phyloP scores from a whole-genome alignment of 2,329 filamentous ascomycete species.

The Aspergillus pseudotamarii region DNA sequence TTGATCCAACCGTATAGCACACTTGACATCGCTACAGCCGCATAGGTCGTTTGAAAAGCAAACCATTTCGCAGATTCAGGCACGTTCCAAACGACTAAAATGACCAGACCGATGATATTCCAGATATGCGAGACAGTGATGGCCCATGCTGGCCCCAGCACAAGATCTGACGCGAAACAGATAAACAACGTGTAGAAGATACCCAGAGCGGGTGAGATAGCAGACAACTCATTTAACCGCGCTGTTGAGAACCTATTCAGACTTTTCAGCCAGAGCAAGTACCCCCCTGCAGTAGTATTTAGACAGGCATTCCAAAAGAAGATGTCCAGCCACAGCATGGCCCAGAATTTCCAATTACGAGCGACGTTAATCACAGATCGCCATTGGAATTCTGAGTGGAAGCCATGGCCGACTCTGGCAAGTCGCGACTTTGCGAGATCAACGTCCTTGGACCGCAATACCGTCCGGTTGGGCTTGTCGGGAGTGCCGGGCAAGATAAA shows the following conservation, averaged over 20 bases:
- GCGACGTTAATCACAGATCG: no score
- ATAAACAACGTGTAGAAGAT: conserved; percentile 57
- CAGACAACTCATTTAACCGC: conserved; percentile 55
- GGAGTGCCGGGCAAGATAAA: conserved; percentile 57
- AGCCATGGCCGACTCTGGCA: no score
- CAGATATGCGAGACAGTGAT: conserved; percentile 56
- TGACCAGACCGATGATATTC: conserved; percentile 58
- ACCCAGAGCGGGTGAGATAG: conserved; percentile 57
- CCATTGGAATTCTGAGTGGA: no score
- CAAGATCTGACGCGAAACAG: conserved; percentile 56
- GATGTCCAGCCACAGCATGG: conserved; percentile 49
- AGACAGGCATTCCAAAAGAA: conserved; percentile 56
- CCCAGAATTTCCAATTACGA: no score
- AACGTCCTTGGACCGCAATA: conserved; percentile 53
- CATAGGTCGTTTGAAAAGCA: conserved; percentile 55
- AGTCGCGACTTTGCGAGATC: conserved; percentile 51
- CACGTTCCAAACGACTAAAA: conserved; percentile 59
- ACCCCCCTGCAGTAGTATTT: conserved; percentile 53
- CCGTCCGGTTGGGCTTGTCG: conserved; percentile 52
- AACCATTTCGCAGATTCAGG: conserved; percentile 59
- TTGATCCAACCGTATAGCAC: conserved; percentile 62
- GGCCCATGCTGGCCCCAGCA: conserved; percentile 53
- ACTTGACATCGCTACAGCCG: conserved; percentile 55
- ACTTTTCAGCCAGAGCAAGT: conserved; percentile 62
- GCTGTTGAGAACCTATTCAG: conserved; percentile 50